Evolutionary conservation across 176 grass and related monocot species (phyloP).

Genomic region (Triticum dicoccoides): DNA sequence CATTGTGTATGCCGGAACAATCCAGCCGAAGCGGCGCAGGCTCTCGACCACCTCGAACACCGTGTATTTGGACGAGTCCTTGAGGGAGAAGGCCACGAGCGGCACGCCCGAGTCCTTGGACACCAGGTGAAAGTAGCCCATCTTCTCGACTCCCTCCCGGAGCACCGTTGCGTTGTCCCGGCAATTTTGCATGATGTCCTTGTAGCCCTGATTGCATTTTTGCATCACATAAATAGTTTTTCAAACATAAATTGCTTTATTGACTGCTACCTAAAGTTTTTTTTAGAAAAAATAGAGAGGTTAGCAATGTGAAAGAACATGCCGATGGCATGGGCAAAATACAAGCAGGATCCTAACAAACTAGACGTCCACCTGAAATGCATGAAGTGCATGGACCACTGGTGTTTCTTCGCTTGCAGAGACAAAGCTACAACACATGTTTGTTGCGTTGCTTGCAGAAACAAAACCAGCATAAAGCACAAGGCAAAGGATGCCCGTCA

Average conservation of each 20-base stretch:
- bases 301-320: background rate
- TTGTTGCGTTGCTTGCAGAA: background rate
- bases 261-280: too few species aligned
- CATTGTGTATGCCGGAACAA: slow-evolving; percentile 82
- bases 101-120: slow-evolving; percentile 75
- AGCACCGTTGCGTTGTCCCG: slow-evolving; percentile 62
- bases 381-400: background rate
- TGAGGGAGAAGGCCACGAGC: slow-evolving; percentile 72
- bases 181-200: slow-evolving; percentile 76
- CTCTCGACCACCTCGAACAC: slow-evolving; percentile 74
- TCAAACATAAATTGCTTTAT: too few species aligned
- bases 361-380: background rate
- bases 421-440: background rate
- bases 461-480: background rate
- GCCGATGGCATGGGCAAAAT: background rate
- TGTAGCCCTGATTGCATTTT: slow-evolving; percentile 49
- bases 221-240: background rate
- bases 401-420: background rate
- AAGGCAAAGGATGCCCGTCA: background rate
- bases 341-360: background rate
- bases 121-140: slow-evolving; percentile 60
- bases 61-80: slow-evolving; percentile 49
- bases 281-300: background rate
- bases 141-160: slow-evolving; percentile 56
- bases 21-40: slow-evolving; percentile 78